Percentiles rank a stretch among this genome's conserved stretches.
Conservation (phyloP, 768 basidiomycete species). For the Lactarius tabidus region DNA sequence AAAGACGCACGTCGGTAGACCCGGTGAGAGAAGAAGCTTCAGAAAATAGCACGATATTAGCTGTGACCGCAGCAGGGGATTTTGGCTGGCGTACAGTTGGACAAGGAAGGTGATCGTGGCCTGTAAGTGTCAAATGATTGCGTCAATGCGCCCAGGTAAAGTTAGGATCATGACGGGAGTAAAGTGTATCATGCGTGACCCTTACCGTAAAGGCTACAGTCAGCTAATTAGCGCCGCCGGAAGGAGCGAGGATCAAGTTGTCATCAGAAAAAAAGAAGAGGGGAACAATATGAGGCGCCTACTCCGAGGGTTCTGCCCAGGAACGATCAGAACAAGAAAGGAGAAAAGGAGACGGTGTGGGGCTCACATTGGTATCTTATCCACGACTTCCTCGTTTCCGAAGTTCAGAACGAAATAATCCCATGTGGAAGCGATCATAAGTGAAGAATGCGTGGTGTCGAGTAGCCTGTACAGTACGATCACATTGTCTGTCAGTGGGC, state of each 20-base stretch:
- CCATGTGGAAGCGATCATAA: constrained; percentile 17
- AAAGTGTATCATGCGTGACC: no score
- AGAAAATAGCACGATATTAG: not conserved
- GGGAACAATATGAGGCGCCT: not conserved
- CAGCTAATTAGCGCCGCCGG: constrained; percentile 4
- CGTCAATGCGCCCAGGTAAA: not conserved
- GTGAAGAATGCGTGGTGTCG: constrained; percentile 10
- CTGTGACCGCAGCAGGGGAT: not conserved
- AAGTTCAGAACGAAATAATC: constrained; percentile 17
- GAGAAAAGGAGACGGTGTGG: not conserved
- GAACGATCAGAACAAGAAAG: not conserved
- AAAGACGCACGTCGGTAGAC: constrained; percentile 11
- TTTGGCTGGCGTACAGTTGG: constrained; percentile 3
- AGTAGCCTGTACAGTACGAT: constrained; percentile 7
- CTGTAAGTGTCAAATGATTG: not conserved
- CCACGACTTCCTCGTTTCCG: not conserved
- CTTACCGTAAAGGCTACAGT: constrained; percentile 17
- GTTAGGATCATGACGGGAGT: no score
- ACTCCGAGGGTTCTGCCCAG: constrained; percentile 1
- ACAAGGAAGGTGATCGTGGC: constrained; percentile 10
- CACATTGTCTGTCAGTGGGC: not conserved
- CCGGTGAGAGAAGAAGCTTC: constrained; percentile 14
- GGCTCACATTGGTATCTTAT: constrained; percentile 10
- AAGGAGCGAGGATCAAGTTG: not conserved
- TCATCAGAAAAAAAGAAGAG: not conserved